phyloP scores from a whole-genome alignment of 2,329 filamentous ascomycete genomes.

The Graphiopsis chlorocephala region DNA sequence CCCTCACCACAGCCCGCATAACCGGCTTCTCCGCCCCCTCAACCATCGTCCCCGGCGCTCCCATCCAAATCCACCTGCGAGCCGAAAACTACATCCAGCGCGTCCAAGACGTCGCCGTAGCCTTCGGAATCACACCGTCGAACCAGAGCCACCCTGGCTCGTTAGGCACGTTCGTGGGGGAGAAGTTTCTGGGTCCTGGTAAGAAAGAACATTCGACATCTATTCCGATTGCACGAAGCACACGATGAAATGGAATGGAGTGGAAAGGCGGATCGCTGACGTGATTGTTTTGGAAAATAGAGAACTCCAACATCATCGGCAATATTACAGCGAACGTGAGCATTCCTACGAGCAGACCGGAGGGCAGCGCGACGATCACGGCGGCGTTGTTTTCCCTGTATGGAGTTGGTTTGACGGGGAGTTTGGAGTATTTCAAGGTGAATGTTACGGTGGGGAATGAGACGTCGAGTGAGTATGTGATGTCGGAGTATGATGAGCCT shows the following conservation, averaged over 20 bases:
- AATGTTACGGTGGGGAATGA: conserved; percentile 24
- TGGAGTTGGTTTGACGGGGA: conserved; percentile 16
- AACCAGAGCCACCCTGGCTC: background rate
- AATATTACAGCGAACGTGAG: conserved; percentile 25
- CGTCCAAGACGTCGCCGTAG: conserved; percentile 46
- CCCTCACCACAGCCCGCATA: conserved; percentile 40
- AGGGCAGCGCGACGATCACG: conserved; percentile 16
- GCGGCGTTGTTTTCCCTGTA: conserved; percentile 22
- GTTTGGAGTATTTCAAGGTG: conserved; percentile 16
- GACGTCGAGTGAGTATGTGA: conserved; percentile 18
- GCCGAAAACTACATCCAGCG: conserved; percentile 47
- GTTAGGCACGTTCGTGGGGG: conserved; percentile 14
- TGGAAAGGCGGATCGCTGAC: background rate
- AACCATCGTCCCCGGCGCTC: conserved; percentile 39
- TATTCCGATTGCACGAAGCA: too few species aligned
- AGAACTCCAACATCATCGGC: conserved; percentile 15
- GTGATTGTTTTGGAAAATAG: background rate
- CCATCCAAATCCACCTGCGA: conserved; percentile 40
- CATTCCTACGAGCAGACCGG: conserved; percentile 18
- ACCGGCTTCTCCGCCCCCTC: conserved; percentile 43
- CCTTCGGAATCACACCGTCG: conserved; percentile 37
- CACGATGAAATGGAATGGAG: too few species aligned
- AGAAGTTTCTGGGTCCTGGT: conserved; percentile 8
- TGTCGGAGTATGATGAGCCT: conserved; percentile 10
- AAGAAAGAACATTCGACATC: too few species aligned